Base-by-base conservation (phyloP, 768 basidiomycete species). In the Russula brevipes region DNA sequence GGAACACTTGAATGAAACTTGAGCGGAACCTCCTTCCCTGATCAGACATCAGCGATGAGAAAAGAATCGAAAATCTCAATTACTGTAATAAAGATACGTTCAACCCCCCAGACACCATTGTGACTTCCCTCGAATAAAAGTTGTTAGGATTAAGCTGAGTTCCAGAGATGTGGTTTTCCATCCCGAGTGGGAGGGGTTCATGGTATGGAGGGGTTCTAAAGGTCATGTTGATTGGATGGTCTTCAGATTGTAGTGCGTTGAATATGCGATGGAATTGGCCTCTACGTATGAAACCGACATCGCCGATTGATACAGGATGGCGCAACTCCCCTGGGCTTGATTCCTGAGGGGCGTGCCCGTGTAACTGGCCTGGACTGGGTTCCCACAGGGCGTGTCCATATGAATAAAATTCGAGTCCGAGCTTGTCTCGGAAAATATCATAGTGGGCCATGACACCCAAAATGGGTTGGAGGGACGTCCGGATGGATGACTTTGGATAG, bases 191-290 rank as follows among this genome's bases (percentile, higher is more conserved):
- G 14, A 56, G 54, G 5, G 54, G 54, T 35, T 19, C 33, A 33
- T 56, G 54, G 17, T 35, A 4, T 11, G 17, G 42, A 4, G 31
- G 54, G 12, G 41, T 42, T 4, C 31, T 14, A 10, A 17, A 45
- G 14, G 7, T 56, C 12, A 24, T 39, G 24, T 56, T 41, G 0
- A 10, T 44, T 33, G 30, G 41, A n/a, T 56, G 31, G 11, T 45
- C 31, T 5, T 10, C 10, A 17, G 54, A 31, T 16, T 44, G 54
- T n/a, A 56, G 42, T 8, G 4, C 41, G 19, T 56, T 56, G 42
- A 56, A 56, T 31, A 56, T 31, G 5, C 54, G 54, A 33, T 56
- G 54, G 17, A 56, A 56, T 45, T 39, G 41, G 38, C 53, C 53
- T 30, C 5, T 12, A 4, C 36, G 36, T 30, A 55, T 55, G 54